Base-by-base conservation (phyloP, 352 stramenopile species). In the Pelagophyceae sp. region DNA sequence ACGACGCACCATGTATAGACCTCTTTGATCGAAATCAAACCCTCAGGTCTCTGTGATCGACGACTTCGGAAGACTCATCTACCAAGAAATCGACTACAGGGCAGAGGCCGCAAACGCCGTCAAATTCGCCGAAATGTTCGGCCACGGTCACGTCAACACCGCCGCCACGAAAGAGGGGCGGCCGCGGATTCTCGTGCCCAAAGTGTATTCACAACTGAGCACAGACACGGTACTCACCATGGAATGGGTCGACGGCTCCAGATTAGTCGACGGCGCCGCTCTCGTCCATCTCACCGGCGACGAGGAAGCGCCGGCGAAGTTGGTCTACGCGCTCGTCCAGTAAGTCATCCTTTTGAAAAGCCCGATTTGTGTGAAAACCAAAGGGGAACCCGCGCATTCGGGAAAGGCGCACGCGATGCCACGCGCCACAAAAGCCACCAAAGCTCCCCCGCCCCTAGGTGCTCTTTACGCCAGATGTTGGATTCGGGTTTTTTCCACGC, bases 11-110 rank as follows among this genome's bases (percentile, higher is more conserved):
- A n/a, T n/a, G n/a, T n/a, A n/a, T n/a, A n/a, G n/a, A n/a, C n/a
- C n/a, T n/a, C n/a, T n/a, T n/a, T n/a, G n/a, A n/a, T n/a, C n/a
- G n/a, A n/a, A n/a, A 87, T n/a, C n/a, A n/a, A n/a, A n/a, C n/a
- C n/a, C n/a, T n/a, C n/a, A n/a, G n/a, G n/a, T n/a, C 45, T 81
- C 69, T 70, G 86, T 95, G 25, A 91, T 95, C 81, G 90, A 94
- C 82, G 88, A 92, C 79, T 95, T 95, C 83, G 90, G 88, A 0
- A 81, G 87, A 45, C 76, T 93, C 0, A 91, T 93, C 67, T 95
- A 93, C 81, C 83, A 84, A 17, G 90, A 95, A 80, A 91, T 95
- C 71, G 90, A 95, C 83, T 94, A 95, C 78, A 78, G 89, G 29
- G 89, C 88, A 15, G 90, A 95, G 83, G 89, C 85, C 64, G 85